A percentile compares a stretch with the other conserved stretches of the same genome.
Evolutionary conservation across 2,329 filamentous ascomycete species (phyloP).

Genomic region (Paracoccidioides brasiliensis): DNA sequence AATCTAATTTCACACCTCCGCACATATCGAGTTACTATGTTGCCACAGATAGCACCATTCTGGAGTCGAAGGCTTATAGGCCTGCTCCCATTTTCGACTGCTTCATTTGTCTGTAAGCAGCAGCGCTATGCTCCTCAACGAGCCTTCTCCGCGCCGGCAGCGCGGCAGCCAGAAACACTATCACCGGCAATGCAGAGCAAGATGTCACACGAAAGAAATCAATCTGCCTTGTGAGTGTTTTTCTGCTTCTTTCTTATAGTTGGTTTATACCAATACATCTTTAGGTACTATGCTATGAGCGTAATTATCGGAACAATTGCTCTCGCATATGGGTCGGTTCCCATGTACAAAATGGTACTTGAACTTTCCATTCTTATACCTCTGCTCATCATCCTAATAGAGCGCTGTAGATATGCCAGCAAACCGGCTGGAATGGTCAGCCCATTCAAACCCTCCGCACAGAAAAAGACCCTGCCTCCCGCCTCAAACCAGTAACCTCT

Average conservation of each 20-base stretch:
- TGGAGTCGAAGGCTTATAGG: constrained; percentile 15
- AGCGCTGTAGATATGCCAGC: constrained; percentile 34
- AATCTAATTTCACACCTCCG: background rate
- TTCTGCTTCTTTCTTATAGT: background rate
- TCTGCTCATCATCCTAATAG: constrained; percentile 1
- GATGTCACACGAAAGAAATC: constrained; percentile 36
- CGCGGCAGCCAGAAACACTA: constrained; percentile 15
- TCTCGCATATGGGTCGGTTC: constrained; percentile 52
- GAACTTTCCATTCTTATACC: background rate
- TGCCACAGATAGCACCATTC: constrained; percentile 17
- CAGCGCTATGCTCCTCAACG: constrained; percentile 16
- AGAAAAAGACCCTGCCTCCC: constrained; percentile 54
- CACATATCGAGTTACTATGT: constrained; percentile 14
- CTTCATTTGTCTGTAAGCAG: constrained; percentile 8
- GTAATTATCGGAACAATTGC: constrained; percentile 50
- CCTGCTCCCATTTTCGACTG: constrained; percentile 7
- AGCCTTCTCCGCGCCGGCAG: constrained; percentile 23
- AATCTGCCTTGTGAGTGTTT: constrained; percentile 39
- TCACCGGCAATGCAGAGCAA: constrained; percentile 22
- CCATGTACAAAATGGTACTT: constrained; percentile 25
- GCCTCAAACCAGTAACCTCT: constrained; percentile 66
- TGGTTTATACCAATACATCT: constrained; percentile 4
- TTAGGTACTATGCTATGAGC: constrained; percentile 50
- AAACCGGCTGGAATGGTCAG: constrained; percentile 72
- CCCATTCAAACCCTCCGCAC: constrained; percentile 68